Base-by-base conservation (phyloP, 2,329 filamentous ascomycete genomes). In the Biscogniauxia marginata region DNA sequence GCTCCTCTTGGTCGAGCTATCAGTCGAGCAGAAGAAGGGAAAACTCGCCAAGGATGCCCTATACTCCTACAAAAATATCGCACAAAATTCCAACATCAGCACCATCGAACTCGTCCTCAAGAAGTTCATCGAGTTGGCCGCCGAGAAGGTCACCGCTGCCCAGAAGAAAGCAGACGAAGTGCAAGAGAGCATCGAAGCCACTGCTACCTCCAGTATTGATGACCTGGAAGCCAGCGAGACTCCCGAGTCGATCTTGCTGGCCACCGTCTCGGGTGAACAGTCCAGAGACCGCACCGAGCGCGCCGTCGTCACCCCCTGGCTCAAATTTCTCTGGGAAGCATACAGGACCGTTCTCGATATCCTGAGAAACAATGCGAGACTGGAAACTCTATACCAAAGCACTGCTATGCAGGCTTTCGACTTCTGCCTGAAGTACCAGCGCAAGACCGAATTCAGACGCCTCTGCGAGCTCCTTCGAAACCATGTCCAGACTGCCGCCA, bases 41-140 rank as follows among this genome's bases (percentile, higher is more conserved):
- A 99, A 99, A 79, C 84, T 95, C 59, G 95, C 93, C 75, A 99
- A 99, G 84, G 95, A 99, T 79, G 95, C 95, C 60, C 84, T 99
- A 49, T 99, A 98, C 76, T 95, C 97, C 76, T 99, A 99, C 85
- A 99, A 99, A 84, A 99, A 99, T 77, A 98, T 97, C 66, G 93
- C 93, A 54, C 95, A 99, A 77, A 99, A 99, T 80, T 96, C 93
- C 67, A 98, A 98, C 73, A 92, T 99, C 65, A 92, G 86, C 68
- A 99, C 95, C 60, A 99, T 99, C 74, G 95, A 98, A 87, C 81
- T 96, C 67, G 95, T 99, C 65, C 85, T 99, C 69, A 96, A 96
- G 79, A 93, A 89, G 75, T 99, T 99, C 78, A 97, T 99, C 78
- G 91, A 98, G 77, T 84, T 98, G 64, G 93, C 95, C 67, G 93